phyloP scores from a whole-genome alignment of 768 basidiomycete species.

The Tulasnella sp. region DNA sequence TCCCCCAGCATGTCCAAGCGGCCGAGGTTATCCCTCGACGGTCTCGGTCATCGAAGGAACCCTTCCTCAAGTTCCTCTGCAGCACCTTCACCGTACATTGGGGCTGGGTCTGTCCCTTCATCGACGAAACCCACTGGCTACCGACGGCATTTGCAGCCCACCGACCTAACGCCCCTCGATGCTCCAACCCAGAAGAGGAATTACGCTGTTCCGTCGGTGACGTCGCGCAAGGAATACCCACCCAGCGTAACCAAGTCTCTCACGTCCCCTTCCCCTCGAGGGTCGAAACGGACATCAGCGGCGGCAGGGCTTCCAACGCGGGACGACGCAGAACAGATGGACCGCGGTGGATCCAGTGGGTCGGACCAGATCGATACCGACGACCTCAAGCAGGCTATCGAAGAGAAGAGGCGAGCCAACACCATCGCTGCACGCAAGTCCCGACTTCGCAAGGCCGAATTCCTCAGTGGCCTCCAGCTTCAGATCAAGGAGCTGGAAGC shows the following conservation, averaged over 20 bases:
- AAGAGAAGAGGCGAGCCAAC: conserved; percentile 72
- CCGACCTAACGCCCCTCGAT: conserved; percentile 58
- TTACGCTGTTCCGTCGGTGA: conserved; percentile 61
- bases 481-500: neutral
- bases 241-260: conserved; percentile 39
- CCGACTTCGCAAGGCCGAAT: conserved; percentile 62
- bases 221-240: conserved; percentile 72
- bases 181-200: conserved; percentile 73
- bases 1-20: neutral
- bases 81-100: conserved; percentile 7
- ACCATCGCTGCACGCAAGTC: conserved; percentile 77
- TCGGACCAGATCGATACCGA: neutral
- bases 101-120: neutral
- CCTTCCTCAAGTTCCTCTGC: neutral
- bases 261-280: neutral
- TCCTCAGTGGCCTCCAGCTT: conserved; percentile 59
- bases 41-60: neutral
- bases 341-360: neutral
- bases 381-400: conserved; percentile 41
- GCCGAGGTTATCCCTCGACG: neutral
- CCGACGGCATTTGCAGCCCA: conserved; percentile 59
- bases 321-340: conserved; percentile 29
- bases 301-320: conserved; percentile 30
- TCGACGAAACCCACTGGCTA: conserved; percentile 44
- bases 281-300: conserved; percentile 34